Base-by-base conservation (phyloP, 768 basidiomycete genomes). In the Macrolepiota albuminosa region DNA sequence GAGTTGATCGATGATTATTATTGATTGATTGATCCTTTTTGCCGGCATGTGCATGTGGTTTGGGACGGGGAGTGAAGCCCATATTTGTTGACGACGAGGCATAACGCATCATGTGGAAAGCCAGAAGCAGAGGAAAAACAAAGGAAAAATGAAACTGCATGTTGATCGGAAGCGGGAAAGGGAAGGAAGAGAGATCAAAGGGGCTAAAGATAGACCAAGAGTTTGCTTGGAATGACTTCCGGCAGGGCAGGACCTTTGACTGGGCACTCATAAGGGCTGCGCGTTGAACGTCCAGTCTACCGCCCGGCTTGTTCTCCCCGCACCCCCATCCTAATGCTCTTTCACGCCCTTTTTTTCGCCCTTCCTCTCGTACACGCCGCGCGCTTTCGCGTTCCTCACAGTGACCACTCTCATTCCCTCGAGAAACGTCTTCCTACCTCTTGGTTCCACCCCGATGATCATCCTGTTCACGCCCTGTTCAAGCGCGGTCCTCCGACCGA, bases 391-490 rank as follows among this genome's bases (percentile, higher is more conserved):
- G 54, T 63, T 48, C 29, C 63, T 53, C 68, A 52, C 58, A 66
- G 71, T 59, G 71, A 72, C 51, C 69, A 76, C 58, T 43, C 67
- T 36, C 73, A 76, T 61, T 49, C 63, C 34, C 61, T 71, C 37
- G 54, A 63, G 8, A 55, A 64, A 61, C 61, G 67, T 3, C 74
- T 81, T 13, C 76, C 79, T 33, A 66, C 61, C 18, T 57, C 68
- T 7, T 93, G 91, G 91, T 84, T 81, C 67, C 91, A 91, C 54
- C 67, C 72, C 47, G 68, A 76, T 16, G 80, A 79, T 63, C 88
- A 91, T 66, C 83, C 83, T 4, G 83, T 78, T 9, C 78, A 88
- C 68, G 56, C 65, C 48, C 76, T 93, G 52, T 93, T 92, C 73
- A 79, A 75, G 66, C 85, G 89, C 55, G 59, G 26, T 14, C 79